These are phyloP conservation scores for Phytophthora colocasiae DNA, from an alignment of 352 stramenopile genomes.

Conservation along the genomic window DNA sequence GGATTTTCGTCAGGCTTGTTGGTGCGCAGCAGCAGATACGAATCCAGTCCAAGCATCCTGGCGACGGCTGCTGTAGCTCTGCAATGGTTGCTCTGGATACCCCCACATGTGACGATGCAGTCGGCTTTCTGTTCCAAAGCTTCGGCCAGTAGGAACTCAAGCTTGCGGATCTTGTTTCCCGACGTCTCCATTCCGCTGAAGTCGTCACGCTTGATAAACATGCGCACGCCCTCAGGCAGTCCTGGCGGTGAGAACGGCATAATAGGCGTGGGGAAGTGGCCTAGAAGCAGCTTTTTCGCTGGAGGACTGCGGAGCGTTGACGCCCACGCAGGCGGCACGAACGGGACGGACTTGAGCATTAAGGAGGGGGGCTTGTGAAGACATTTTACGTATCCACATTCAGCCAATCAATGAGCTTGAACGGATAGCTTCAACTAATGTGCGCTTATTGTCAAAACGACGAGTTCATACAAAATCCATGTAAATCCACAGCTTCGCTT, in stretches of 20 bases:
- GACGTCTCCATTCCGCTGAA: conserved; percentile 92
- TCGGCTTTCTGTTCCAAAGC: conserved; percentile 85
- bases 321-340: conserved; percentile 68
- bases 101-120: conserved; percentile 94
- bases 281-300: conserved; percentile 57
- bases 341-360: conserved; percentile 76
- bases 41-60: conserved; percentile 92
- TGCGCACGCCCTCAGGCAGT: conserved; percentile 67
- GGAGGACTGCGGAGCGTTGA: conserved; percentile 54
- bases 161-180: conserved; percentile 96
- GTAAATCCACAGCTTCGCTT: too few relatives aligned
- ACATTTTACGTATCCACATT: background rate
- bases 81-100: conserved; percentile 96
- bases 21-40: conserved; percentile 91
- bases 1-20: conserved; percentile 81
- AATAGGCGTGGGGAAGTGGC: conserved; percentile 86
- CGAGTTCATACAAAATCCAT: too few relatives aligned
- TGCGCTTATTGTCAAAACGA: too few relatives aligned
- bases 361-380: background rate
- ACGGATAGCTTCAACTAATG: conserved; percentile 16
- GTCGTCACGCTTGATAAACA: conserved; percentile 90
- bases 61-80: conserved; percentile 81
- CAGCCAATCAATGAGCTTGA: conserved; percentile 20
- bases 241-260: conserved; percentile 76
- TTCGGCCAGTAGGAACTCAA: conserved; percentile 95